Evolutionary conservation across 2,329 filamentous ascomycete genomes (phyloP), one percentile per base, ranked within the genome.

Genomic region (Penicillium aurantiogriseum): DNA sequence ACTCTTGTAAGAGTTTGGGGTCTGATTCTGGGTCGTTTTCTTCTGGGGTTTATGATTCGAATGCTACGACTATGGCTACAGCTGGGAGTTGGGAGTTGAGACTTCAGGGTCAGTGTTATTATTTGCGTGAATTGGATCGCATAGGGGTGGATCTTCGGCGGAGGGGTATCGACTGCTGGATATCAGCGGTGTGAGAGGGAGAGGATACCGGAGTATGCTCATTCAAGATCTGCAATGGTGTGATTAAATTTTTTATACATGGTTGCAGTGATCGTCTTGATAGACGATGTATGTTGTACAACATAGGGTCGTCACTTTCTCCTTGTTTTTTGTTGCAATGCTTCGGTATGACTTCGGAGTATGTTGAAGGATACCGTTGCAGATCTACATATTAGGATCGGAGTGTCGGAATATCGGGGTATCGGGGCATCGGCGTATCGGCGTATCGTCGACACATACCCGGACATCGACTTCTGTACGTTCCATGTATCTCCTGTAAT

Each of bases 91-190:
- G 73, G 73, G 67, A 67, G 49, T 55, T 75, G 29, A 62, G 68
- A 43, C 56, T 75, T 38, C 72, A 71, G 31, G 64, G 65, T 40
- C 72, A 74, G 61, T 66, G 67, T 19, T 74, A 74, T 46, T 75
- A 74, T 56, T 54, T 60, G 17, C 65, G 69, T 48, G 71, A 73
- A 62, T 55, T 74, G 31, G 56, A 60, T 17, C 61, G 57, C 25
- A 60, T 75, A 15, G 67, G 66, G 53, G 61, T 64, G 7, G 69
- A 71, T 56, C 64, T 75, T 59, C 57, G 64, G 42, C 67, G 64
- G 62, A 68, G 67, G 56, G 70, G 71, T 25, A 70, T 74, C 56
- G 65, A 70, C 36, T 74, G 73, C 65, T 63, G 62, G 56, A 66
- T 74, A 52, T 59, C 62, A 43, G 62, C 51, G 39, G 58, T 56